phyloP scores from a whole-genome alignment of 495 filamentous ascomycete species.

The Hypoxylon lienhwacheense region DNA sequence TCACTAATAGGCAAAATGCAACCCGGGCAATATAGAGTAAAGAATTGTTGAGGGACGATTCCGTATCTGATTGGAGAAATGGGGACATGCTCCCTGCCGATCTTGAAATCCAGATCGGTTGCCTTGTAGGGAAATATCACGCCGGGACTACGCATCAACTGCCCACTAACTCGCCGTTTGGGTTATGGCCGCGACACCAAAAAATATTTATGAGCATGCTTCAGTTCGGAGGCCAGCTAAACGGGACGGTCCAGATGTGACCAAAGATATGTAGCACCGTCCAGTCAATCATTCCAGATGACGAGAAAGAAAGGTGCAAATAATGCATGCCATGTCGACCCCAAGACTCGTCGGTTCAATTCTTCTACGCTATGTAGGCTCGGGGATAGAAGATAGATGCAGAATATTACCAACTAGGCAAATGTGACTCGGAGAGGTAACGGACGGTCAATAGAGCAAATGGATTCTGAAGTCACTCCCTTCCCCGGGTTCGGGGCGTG shows the following conservation, averaged over 20 bases:
- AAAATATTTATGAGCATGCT: slow-evolving; percentile 7
- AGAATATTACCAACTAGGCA: slow-evolving; percentile 1
- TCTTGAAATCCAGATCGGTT: slow-evolving; percentile 18
- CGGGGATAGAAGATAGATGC: slow-evolving; percentile 12
- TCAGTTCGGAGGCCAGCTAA: slow-evolving; percentile 17
- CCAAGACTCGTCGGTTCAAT: slow-evolving; percentile 2
- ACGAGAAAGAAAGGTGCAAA: slow-evolving; percentile 1
- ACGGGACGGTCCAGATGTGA: slow-evolving; percentile 18
- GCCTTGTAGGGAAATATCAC: slow-evolving; percentile 16
- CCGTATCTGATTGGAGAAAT: slow-evolving; percentile 24
- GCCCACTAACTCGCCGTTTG: slow-evolving; percentile 15
- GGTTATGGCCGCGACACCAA: slow-evolving; percentile 7
- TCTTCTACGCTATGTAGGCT: neutral
- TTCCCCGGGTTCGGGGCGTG: slow-evolving; percentile 11
- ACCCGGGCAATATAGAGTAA: slow-evolving; percentile 31
- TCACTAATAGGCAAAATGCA: slow-evolving; percentile 34
- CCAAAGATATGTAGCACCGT: slow-evolving; percentile 3
- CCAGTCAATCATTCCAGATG: slow-evolving; percentile 21
- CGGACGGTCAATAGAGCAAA: slow-evolving; percentile 1
- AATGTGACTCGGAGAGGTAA: neutral
- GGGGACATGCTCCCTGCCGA: slow-evolving; percentile 11
- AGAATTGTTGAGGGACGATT: slow-evolving; percentile 17
- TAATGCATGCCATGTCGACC: slow-evolving; percentile 14
- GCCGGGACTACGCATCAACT: slow-evolving; percentile 14
- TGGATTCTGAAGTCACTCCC: neutral